Conservation (phyloP, 2,329 filamentous ascomycete genomes). For the Monosporascus sp. region DNA sequence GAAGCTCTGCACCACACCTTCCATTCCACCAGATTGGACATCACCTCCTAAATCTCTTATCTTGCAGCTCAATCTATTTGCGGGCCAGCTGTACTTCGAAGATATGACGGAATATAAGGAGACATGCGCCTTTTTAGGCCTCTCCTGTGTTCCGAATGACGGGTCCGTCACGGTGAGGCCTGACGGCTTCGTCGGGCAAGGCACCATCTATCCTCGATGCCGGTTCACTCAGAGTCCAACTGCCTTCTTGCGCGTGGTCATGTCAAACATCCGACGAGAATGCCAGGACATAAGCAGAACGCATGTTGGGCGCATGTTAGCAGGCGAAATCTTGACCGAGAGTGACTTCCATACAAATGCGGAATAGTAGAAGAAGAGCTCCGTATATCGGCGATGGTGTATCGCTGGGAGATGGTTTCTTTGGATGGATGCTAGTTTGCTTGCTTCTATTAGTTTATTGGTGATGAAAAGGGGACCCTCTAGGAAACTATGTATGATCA, state of each 20-base stretch:
- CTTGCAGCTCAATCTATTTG: constrained; percentile 58
- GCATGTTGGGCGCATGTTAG: constrained; percentile 6
- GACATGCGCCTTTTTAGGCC: constrained; percentile 46
- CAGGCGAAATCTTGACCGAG: constrained; percentile 2
- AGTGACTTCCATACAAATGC: constrained; percentile 2
- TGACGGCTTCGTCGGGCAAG: constrained; percentile 28
- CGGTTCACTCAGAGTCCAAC: constrained; percentile 21
- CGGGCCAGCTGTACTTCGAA: constrained; percentile 60
- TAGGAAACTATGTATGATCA: too few relatives aligned
- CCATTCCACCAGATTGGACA: background rate
- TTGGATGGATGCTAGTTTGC: too few relatives aligned
- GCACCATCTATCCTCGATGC: constrained; percentile 2
- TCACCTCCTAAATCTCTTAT: constrained; percentile 9
- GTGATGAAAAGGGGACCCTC: too few relatives aligned
- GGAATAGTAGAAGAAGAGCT: background rate
- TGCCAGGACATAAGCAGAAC: constrained; percentile 6
- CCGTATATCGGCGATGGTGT: too few relatives aligned
- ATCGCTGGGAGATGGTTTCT: too few relatives aligned
- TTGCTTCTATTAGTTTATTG: too few relatives aligned
- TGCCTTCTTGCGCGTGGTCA: constrained; percentile 2
- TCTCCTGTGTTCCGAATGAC: constrained; percentile 28
- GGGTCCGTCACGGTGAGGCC: constrained; percentile 10
- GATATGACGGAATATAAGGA: constrained; percentile 48
- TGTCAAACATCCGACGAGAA: constrained; percentile 6
- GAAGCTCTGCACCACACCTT: constrained; percentile 14